These are phyloP conservation scores for Aspergillus hiratsukae DNA, from an alignment of 2,329 filamentous ascomycete species.

Conservation along the genomic window DNA sequence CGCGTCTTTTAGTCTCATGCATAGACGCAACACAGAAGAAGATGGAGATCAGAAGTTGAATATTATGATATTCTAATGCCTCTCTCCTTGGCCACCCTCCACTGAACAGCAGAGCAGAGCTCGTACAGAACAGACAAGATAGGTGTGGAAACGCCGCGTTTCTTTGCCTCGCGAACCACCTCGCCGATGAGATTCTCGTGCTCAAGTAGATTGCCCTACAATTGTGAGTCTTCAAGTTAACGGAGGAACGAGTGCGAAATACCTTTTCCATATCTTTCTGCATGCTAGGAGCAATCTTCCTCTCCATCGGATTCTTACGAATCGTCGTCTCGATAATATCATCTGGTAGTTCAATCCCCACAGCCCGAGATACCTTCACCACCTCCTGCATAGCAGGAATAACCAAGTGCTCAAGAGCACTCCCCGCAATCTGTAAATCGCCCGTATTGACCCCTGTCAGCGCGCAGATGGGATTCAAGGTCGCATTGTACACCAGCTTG, in stretches of 20 bases:
- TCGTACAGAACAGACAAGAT: constrained; percentile 19
- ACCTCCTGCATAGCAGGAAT: constrained; percentile 48
- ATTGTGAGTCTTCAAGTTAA: neutral
- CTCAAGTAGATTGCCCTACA: constrained; percentile 40
- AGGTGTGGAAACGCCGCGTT: constrained; percentile 37
- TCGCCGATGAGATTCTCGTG: constrained; percentile 53
- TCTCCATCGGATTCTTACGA: constrained; percentile 43
- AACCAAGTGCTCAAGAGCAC: constrained; percentile 45
- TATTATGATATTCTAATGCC: neutral
- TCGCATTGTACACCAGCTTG: constrained; percentile 48
- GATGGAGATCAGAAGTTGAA: no score
- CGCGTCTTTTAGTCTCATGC: no score
- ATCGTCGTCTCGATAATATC: constrained; percentile 46
- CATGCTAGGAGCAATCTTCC: constrained; percentile 40
- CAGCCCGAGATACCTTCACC: constrained; percentile 41
- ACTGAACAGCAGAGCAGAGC: constrained; percentile 1
- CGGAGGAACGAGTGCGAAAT: neutral
- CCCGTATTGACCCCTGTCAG: constrained; percentile 50
- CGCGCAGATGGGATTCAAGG: constrained; percentile 51
- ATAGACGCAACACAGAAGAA: no score
- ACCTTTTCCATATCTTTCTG: constrained; percentile 36
- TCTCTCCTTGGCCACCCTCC: neutral
- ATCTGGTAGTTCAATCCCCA: constrained; percentile 41
- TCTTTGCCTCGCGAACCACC: constrained; percentile 47
- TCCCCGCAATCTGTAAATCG: constrained; percentile 44